phyloP scores from a whole-genome alignment of 164 flowering plant species.

The Umbellularia californica region DNA sequence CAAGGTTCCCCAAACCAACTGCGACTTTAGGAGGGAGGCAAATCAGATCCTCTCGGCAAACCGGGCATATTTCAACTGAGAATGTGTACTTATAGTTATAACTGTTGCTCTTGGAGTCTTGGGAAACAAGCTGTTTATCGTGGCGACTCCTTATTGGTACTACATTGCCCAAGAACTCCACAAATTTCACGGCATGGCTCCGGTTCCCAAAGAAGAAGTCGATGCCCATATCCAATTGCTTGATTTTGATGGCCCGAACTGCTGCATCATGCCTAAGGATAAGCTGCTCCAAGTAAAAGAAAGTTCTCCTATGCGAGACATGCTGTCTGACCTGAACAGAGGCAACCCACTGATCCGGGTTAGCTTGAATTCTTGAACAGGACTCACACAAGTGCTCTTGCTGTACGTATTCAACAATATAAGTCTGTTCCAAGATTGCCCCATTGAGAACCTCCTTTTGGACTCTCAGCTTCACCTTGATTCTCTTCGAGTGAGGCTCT shows the following conservation, averaged over 20 bases:
- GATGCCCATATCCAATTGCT: conserved; percentile 58
- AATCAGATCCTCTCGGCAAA: conserved; percentile 64
- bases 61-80: conserved; percentile 56
- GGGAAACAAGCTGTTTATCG: conserved; percentile 60
- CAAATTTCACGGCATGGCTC: conserved; percentile 54
- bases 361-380: conserved; percentile 51
- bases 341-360: conserved; percentile 73
- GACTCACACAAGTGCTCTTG: conserved; percentile 60
- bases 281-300: conserved; percentile 60
- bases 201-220: conserved; percentile 58
- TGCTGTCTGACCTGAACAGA: conserved; percentile 60
- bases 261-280: conserved; percentile 68
- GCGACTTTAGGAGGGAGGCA: conserved; percentile 58
- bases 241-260: conserved; percentile 44
- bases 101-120: conserved; percentile 50
- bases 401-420: conserved; percentile 51
- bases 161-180: conserved; percentile 56
- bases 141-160: conserved; percentile 35
- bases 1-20: conserved; percentile 48
- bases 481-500: conserved; percentile 69
- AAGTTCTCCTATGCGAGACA: conserved; percentile 59
- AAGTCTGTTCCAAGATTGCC: conserved; percentile 51
- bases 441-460: conserved; percentile 59
- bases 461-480: conserved; percentile 49
- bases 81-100: conserved; percentile 55